These are phyloP conservation scores for Chrysosporium queenslandicum DNA, from an alignment of 2,329 filamentous ascomycete species.

Conservation along the genomic window DNA sequence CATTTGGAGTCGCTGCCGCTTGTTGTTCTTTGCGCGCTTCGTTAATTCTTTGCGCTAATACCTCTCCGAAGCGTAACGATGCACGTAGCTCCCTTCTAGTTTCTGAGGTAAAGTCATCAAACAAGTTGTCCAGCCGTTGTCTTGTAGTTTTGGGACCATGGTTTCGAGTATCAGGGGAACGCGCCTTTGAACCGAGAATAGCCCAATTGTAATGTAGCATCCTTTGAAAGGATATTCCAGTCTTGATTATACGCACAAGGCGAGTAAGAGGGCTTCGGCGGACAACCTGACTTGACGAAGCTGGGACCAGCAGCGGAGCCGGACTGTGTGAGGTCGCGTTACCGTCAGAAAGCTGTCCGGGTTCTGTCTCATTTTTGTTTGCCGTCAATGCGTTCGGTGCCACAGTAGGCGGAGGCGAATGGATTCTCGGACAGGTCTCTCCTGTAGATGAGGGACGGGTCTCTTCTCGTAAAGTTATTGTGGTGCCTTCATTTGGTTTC, in stretches of 20 bases:
- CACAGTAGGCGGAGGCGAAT: background rate
- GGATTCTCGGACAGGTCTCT: background rate
- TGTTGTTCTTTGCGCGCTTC: background rate
- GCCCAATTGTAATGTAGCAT: slow-evolving; percentile 19
- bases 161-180: slow-evolving; percentile 4
- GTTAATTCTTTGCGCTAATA: slow-evolving; percentile 32
- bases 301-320: background rate
- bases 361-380: background rate
- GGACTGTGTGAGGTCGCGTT: background rate
- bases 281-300: background rate
- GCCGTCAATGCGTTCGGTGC: too few species aligned
- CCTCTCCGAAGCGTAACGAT: slow-evolving; percentile 35
- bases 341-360: background rate
- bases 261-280: slow-evolving; percentile 21
- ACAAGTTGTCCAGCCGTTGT: slow-evolving; percentile 28
- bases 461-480: background rate
- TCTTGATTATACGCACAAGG: slow-evolving; percentile 29
- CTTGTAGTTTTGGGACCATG: slow-evolving; percentile 21
- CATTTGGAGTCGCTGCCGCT: background rate
- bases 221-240: slow-evolving; percentile 31
- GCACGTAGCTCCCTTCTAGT: slow-evolving; percentile 34
- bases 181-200: slow-evolving; percentile 1
- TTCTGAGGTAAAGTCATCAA: slow-evolving; percentile 30
- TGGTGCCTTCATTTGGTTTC: background rate
- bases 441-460: background rate